phyloP scores from a whole-genome alignment of 345 rosid genomes.

The Corymbia maculata region DNA sequence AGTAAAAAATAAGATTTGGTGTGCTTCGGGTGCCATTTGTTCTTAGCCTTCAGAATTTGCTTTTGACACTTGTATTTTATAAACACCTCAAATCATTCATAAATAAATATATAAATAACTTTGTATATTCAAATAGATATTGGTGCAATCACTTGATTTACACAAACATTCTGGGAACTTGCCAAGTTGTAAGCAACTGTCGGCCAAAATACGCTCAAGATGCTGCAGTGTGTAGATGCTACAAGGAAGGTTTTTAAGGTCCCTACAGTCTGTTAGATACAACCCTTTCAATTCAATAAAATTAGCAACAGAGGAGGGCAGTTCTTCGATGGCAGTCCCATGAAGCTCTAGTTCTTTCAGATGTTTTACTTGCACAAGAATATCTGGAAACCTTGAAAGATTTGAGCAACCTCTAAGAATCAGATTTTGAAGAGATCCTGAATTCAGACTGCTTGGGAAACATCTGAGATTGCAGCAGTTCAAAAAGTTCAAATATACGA shows the following conservation, averaged over 20 bases:
- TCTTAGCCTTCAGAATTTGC: neutral
- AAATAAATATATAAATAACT: no score
- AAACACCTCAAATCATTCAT: no score
- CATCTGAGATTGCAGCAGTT: neutral
- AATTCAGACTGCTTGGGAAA: neutral
- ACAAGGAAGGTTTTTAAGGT: neutral
- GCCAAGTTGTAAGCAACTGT: neutral
- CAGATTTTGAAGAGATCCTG: neutral
- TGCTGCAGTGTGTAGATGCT: neutral
- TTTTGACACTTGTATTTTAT: no score
- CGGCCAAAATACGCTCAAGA: neutral
- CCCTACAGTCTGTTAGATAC: neutral
- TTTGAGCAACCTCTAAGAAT: neutral
- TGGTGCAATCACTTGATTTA: neutral
- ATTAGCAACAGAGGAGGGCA: neutral
- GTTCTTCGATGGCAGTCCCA: neutral
- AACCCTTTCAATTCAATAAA: neutral
- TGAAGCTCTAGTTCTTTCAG: neutral
- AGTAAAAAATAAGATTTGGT: neutral
- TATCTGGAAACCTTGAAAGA: conserved; percentile 1
- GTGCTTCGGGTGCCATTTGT: neutral
- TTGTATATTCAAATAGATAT: no score
- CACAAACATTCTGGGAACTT: neutral
- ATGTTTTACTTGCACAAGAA: neutral
- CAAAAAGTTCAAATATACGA: neutral